A percentile compares a stretch with the other conserved stretches of the same genome.
Evolutionary conservation across 1,284 basidiomycete species (phyloP).

Genomic region (Cutaneotrichosporon cutaneum): DNA sequence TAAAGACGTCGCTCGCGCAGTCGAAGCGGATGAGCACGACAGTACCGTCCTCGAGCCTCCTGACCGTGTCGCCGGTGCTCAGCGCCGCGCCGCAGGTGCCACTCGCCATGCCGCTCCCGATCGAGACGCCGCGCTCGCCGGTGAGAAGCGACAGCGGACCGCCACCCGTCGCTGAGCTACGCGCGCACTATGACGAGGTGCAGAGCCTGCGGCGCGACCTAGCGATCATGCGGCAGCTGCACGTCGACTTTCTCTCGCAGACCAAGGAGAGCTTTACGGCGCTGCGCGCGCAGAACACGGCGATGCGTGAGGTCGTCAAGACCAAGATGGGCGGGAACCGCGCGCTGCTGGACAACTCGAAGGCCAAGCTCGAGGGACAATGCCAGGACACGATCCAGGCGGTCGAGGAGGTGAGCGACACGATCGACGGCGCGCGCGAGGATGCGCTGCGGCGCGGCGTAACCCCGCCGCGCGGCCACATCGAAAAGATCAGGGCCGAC

Average conservation of each 20-base stretch:
- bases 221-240: constrained; percentile 88
- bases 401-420: constrained; percentile 91
- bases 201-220: constrained; percentile 89
- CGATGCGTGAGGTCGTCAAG: constrained; percentile 79
- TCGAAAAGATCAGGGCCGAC: constrained; percentile 73
- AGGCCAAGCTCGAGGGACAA: constrained; percentile 80
- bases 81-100: neutral
- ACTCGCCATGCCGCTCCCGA: constrained; percentile 25
- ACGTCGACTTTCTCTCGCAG: constrained; percentile 85
- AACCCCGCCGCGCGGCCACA: constrained; percentile 71
- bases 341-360: constrained; percentile 86
- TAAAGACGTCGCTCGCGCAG: constrained; percentile 62
- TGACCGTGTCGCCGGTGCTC: constrained; percentile 26
- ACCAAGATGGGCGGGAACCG: constrained; percentile 81
- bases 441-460: constrained; percentile 89
- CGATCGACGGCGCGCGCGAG: constrained; percentile 83
- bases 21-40: constrained; percentile 52
- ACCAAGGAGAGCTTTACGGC: constrained; percentile 79
- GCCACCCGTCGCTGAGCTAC: constrained; percentile 64
- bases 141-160: constrained; percentile 11
- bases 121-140: constrained; percentile 12
- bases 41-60: constrained; percentile 47
- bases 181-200: constrained; percentile 90
- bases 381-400: constrained; percentile 88
- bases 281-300: constrained; percentile 77